These are phyloP conservation scores for Yamadazyma epiphylla DNA, from an alignment of 1,139 yeast genomes.

Conservation along the genomic window DNA sequence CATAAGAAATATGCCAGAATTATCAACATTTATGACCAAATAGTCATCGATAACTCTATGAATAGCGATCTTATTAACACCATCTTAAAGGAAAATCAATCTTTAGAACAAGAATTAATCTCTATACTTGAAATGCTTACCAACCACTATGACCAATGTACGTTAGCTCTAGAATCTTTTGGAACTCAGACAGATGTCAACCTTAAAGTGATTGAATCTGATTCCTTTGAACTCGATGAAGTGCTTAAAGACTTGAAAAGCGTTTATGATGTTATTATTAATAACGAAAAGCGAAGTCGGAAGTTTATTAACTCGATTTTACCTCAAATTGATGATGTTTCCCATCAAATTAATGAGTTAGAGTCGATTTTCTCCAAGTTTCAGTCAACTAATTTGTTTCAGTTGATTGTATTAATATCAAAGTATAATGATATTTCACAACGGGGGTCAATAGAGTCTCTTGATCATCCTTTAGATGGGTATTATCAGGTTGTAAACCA, in stretches of 20 bases:
- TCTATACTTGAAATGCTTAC: conserved; percentile 67
- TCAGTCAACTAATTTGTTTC: conserved; percentile 23
- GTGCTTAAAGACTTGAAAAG: conserved; percentile 28
- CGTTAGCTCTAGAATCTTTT: conserved; percentile 28
- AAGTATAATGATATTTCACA: conserved; percentile 15
- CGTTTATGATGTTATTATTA: conserved; percentile 33
- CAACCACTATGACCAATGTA: conserved; percentile 78
- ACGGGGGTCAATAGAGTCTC: conserved; percentile 13
- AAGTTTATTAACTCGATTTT: conserved; percentile 18
- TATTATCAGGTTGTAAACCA: conserved; percentile 27
- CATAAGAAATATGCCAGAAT: conserved; percentile 15
- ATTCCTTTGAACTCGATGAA: conserved; percentile 31
- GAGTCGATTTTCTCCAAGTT: conserved; percentile 18
- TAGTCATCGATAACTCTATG: conserved; percentile 17
- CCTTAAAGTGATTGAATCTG: conserved; percentile 31
- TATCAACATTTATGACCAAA: conserved; percentile 18
- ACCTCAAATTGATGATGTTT: conserved; percentile 16
- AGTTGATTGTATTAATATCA: conserved; percentile 18
- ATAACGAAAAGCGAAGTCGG: conserved; percentile 31
- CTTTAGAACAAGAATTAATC: conserved; percentile 69
- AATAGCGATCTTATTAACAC: conserved; percentile 16
- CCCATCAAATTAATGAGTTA: conserved; percentile 13
- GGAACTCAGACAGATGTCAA: conserved; percentile 9
- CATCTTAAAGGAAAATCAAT: conserved; percentile 38
- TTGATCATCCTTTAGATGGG: conserved; percentile 17